Evolutionary conservation across 345 rosid genomes (phyloP), one percentile per base, ranked within the genome.

Genomic region (Eucalyptus erythrocorys): DNA sequence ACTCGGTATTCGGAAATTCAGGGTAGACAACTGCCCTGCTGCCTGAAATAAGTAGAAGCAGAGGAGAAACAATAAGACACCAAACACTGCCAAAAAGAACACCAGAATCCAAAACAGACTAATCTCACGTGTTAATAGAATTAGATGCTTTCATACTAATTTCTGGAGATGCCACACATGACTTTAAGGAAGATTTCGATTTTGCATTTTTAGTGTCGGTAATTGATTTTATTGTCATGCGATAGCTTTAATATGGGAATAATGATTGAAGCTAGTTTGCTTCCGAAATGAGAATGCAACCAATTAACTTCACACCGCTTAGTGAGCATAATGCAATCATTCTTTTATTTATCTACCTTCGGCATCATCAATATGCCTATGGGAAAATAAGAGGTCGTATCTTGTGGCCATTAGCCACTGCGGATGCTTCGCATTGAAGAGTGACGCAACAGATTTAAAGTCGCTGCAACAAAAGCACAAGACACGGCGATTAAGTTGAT

Each of bases 1-100:
- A 48, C 88, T 59, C 10, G 99, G 99, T 87, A 96, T 91, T 24
- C 99, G 94, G 87, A 97, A 89, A 90, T 97, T 93, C 94, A 98
- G 87, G 79, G 98, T 93, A 45, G 99, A 91, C 61, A 92, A 89
- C 86, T 90, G 91, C 76, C 88, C 93, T 19, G 89, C 57, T 32
- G 91, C 95, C 98, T 96, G 92, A 86, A 64, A 80, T 15, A 53
- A 55, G 47, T 48, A 9, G 49, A 34, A 71, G 26, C 68, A 42
- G 30, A 49, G 50, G 40, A 85, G 61, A 66, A 66, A 48, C 22
- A 47, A 53, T n/a, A 43, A 71, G 50, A 64, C 19, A 8, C 27
- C 34, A 61, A 15, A 49, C 43, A 40, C 30, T 13, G 85, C 64
- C 21, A 37, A 43, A 64, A 66, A 22, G 26, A 27, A n/a, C 24